These are phyloP conservation scores for Globisporangium camurandrum DNA, from an alignment of 352 stramenopile species.

Conservation along the genomic window DNA sequence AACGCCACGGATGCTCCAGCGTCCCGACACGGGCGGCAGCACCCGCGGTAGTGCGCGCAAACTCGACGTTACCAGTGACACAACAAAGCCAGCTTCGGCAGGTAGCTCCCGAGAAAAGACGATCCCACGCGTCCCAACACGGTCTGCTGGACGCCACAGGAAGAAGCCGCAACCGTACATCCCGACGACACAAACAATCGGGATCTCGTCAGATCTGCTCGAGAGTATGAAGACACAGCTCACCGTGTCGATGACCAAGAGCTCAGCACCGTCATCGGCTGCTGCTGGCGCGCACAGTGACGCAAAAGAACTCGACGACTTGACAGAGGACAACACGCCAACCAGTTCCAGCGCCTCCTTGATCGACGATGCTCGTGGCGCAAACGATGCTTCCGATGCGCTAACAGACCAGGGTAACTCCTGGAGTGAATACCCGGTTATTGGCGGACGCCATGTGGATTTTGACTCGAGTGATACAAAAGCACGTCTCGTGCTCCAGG, in stretches of 20 bases:
- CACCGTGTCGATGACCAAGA: conserved; percentile 31
- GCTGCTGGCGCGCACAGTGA: conserved; percentile 1
- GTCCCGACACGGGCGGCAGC: conserved; percentile 9
- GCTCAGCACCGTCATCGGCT: conserved; percentile 4
- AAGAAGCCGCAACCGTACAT: conserved; percentile 36
- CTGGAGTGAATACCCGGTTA: conserved; percentile 42
- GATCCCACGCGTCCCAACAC: conserved; percentile 26
- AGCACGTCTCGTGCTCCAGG: conserved; percentile 60
- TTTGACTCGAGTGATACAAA: conserved; percentile 73
- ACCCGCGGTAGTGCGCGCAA: conserved; percentile 9
- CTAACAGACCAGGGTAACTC: conserved; percentile 14
- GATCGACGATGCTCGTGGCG: background rate
- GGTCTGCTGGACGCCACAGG: conserved; percentile 14
- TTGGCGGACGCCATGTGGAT: conserved; percentile 43
- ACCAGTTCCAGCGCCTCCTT: background rate
- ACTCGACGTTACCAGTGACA: conserved; percentile 8
- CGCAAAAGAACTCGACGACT: conserved; percentile 7
- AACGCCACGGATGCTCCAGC: conserved; percentile 7
- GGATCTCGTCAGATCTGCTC: conserved; percentile 53
- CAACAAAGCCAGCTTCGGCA: background rate
- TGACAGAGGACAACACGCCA: too few species aligned
- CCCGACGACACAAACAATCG: conserved; percentile 32
- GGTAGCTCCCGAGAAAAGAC: conserved; percentile 22
- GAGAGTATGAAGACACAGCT: conserved; percentile 67
- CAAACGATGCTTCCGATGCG: background rate